Conservation (phyloP, 768 basidiomycete species). For the Candolleomyces eurysporus region DNA sequence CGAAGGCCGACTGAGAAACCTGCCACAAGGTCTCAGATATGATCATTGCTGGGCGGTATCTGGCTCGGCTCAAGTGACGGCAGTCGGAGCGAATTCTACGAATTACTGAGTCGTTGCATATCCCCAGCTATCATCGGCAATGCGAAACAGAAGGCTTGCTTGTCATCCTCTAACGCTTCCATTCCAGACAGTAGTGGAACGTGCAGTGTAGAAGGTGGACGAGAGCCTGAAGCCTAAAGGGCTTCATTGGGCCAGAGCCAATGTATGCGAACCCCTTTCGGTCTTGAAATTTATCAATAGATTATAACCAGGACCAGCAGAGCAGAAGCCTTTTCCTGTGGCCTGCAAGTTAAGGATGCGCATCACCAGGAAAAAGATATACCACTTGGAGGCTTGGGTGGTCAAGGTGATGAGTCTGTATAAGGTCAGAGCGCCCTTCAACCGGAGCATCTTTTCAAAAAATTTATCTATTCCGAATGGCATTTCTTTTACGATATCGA, state of each 20-base stretch:
- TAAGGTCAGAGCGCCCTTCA: conserved; percentile 48
- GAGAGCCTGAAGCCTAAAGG: conserved; percentile 87
- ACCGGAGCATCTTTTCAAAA: not conserved
- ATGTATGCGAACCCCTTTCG: conserved; percentile 52
- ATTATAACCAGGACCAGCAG: conserved; percentile 51
- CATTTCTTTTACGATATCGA: conserved; percentile 59
- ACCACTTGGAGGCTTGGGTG: conserved; percentile 96
- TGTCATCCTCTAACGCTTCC: not conserved
- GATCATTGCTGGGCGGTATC: conserved; percentile 87
- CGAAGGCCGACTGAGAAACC: conserved; percentile 99
- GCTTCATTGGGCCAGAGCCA: conserved; percentile 97
- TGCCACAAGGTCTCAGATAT: conserved; percentile 89
- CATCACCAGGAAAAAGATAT: conserved; percentile 71
- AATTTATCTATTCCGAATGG: conserved; percentile 18
- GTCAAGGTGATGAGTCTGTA: conserved; percentile 93
- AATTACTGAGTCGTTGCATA: conserved; percentile 96
- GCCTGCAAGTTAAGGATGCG: conserved; percentile 69
- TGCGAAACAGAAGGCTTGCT: conserved; percentile 40
- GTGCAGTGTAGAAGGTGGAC: conserved; percentile 83
- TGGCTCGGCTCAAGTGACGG: conserved; percentile 73
- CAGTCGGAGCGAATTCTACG: conserved; percentile 95
- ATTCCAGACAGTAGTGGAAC: conserved; percentile 83
- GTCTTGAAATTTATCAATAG: conserved; percentile 4
- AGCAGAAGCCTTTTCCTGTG: too few relatives aligned
- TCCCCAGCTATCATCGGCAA: conserved; percentile 90